Conservation (phyloP, 2,329 filamentous ascomycete species). For the Neofusicoccum sp. region DNA sequence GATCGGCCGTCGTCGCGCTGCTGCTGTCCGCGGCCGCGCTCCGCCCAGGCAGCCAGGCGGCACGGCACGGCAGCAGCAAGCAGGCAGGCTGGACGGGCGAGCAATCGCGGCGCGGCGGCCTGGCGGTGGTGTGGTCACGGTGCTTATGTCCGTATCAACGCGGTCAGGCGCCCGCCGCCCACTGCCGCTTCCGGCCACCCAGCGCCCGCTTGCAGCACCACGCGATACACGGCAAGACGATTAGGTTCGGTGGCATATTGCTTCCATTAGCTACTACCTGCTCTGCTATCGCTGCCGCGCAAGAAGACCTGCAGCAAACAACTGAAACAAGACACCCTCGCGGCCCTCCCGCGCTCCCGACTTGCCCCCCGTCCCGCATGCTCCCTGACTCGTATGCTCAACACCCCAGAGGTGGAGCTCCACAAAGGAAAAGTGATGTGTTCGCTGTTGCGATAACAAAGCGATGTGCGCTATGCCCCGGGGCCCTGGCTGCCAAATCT, state of each 20-base stretch:
- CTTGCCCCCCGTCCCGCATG: background rate
- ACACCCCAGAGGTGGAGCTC: slow-evolving; percentile 9
- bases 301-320: background rate
- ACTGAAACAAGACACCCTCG: slow-evolving; percentile 1
- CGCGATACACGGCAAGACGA: background rate
- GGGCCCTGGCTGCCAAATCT: background rate
- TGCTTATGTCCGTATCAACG: background rate
- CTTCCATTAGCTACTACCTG: background rate
- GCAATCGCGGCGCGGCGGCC: background rate
- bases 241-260: background rate
- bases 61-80: background rate
- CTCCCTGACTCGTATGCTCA: background rate
- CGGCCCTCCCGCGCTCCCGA: slow-evolving; percentile 1
- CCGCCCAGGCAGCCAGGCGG: background rate
- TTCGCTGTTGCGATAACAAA: slow-evolving; percentile 1
- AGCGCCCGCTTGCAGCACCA: background rate
- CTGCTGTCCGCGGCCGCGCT: background rate
- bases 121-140: background rate
- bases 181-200: background rate
- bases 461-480: background rate
- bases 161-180: background rate
- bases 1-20: background rate
- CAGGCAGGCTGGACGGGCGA: background rate
- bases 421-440: slow-evolving; percentile 1
- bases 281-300: background rate